Conservation (phyloP, 257 asterid genomes). For the Solanum etuberosum region DNA sequence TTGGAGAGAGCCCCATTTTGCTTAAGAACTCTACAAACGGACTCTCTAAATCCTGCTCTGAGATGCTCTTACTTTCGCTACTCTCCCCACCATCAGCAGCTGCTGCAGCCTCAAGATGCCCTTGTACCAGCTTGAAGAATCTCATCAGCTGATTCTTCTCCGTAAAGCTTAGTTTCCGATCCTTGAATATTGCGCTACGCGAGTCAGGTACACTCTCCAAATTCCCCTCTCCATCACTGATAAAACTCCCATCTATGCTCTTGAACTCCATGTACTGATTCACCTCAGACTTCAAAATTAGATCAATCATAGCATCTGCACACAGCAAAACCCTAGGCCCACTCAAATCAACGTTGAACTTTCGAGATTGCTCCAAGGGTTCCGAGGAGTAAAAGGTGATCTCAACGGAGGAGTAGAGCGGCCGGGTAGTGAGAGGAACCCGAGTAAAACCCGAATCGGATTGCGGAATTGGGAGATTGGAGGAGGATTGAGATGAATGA, state of each 20-base stretch:
- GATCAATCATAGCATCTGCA: conserved; percentile 57
- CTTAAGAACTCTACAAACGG: conserved; percentile 64
- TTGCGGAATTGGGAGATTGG: conserved; percentile 3
- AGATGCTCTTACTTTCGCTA: conserved; percentile 14
- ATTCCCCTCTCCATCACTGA: conserved; percentile 36
- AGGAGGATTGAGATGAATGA: conserved; percentile 1
- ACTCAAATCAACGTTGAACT: conserved; percentile 49
- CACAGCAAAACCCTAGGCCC: conserved; percentile 75
- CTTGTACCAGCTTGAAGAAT: conserved; percentile 77
- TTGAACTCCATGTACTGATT: conserved; percentile 87
- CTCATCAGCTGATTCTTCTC: conserved; percentile 89
- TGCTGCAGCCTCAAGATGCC: conserved; percentile 23
- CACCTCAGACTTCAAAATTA: conserved; percentile 53
- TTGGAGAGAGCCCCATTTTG: conserved; percentile 57
- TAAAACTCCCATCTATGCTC: conserved; percentile 63
- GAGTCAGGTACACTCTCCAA: conserved; percentile 70
- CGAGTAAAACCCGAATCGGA: conserved; percentile 5
- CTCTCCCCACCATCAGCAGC: conserved; percentile 9
- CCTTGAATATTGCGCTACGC: conserved; percentile 72
- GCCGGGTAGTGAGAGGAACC: conserved; percentile 29
- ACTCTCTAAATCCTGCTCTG: conserved; percentile 66
- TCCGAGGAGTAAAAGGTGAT: conserved; percentile 33
- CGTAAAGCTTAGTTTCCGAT: conserved; percentile 32
- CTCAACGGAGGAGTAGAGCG: conserved; percentile 51
- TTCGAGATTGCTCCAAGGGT: conserved; percentile 35